A percentile compares a stretch with the other conserved stretches of the same genome.
phyloP scores from a whole-genome alignment of 257 asterid species.

The Solanum gracilifrons region DNA sequence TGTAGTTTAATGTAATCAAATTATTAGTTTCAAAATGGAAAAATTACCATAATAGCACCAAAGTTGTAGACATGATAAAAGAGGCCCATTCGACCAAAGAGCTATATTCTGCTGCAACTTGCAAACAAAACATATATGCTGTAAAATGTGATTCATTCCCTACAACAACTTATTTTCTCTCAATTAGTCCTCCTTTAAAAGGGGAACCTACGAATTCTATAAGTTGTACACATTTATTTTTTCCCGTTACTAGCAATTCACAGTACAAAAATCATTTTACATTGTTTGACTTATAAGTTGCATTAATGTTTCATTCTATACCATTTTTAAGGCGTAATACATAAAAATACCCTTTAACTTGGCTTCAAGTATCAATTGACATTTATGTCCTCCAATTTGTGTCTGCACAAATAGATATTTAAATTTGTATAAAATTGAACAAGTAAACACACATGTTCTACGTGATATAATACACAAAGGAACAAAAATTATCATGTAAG shows the following conservation, averaged over 20 bases:
- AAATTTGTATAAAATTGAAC: no score
- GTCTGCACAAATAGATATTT: no score
- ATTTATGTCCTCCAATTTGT: not conserved
- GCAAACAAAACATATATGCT: not conserved
- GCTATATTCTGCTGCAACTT: not conserved
- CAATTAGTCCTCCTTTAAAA: not conserved
- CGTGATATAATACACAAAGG: not conserved
- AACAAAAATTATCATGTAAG: no score
- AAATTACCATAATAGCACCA: not conserved
- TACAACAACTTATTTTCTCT: not conserved
- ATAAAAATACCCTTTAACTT: no score
- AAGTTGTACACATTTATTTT: not conserved
- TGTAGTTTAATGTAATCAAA: not conserved
- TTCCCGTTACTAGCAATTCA: not conserved
- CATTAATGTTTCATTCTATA: not conserved
- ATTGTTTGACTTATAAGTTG: not conserved
- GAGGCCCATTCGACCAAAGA: not conserved
- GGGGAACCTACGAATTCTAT: not conserved
- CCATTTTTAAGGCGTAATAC: not conserved
- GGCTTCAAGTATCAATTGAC: not conserved
- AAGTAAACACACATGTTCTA: not conserved
- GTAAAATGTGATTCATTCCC: not conserved
- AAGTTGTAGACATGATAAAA: not conserved
- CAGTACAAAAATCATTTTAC: not conserved
- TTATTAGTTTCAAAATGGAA: not conserved